phyloP scores from a whole-genome alignment of 768 basidiomycete genomes.

The Wakefieldia striispora region DNA sequence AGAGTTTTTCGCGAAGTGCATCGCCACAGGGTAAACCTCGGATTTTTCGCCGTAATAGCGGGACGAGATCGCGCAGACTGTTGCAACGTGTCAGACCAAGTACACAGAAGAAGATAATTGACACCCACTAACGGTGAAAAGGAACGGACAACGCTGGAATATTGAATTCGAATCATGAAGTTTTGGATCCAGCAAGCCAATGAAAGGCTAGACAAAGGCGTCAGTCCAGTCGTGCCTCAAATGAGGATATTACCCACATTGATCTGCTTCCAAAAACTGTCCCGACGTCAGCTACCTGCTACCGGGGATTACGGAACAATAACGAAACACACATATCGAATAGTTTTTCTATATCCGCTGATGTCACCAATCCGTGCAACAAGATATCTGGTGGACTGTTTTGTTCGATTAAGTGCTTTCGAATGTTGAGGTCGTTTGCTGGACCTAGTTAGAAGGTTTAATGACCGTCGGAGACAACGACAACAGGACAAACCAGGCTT shows the following conservation, averaged over 20 bases:
- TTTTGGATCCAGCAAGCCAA: conserved; percentile 76
- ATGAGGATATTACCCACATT: conserved; percentile 48
- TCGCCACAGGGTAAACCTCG: conserved; percentile 82
- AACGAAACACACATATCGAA: conserved; percentile 67
- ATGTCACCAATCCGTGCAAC: conserved; percentile 74
- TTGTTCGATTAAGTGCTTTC: conserved; percentile 71
- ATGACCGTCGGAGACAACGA: background rate
- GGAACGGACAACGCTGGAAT: conserved; percentile 82
- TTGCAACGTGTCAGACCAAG: background rate
- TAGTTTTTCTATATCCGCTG: conserved; percentile 77
- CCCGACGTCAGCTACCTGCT: conserved; percentile 1
- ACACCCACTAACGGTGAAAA: conserved; percentile 80
- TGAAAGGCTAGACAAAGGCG: conserved; percentile 45
- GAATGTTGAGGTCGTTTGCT: conserved; percentile 65
- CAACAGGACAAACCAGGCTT: conserved; percentile 53
- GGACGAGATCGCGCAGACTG: conserved; percentile 85
- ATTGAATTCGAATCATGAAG: conserved; percentile 79
- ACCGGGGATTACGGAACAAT: background rate
- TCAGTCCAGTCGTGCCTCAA: background rate
- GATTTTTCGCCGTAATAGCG: conserved; percentile 77
- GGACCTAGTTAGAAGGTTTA: conserved; percentile 45
- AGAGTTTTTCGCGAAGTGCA: conserved; percentile 85
- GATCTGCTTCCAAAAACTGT: conserved; percentile 66
- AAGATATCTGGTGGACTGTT: conserved; percentile 81
- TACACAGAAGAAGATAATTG: background rate